Evolutionary conservation across 2,329 filamentous ascomycete species (phyloP).

Genomic region (Ceratocystis papillata): DNA sequence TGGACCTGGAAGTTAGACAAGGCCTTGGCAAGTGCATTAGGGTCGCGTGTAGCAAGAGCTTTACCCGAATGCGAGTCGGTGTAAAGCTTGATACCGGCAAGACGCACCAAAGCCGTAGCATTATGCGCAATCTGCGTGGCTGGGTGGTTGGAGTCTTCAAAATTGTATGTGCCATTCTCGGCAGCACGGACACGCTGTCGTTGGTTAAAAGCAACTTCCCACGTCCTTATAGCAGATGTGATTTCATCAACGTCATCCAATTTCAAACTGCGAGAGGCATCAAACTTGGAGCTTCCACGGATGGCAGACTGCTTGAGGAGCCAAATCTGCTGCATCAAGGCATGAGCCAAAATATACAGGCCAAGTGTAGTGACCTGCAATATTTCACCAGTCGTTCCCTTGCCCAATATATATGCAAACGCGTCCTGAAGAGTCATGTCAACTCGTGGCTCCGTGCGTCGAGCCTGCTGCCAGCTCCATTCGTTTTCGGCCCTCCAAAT

Average conservation of each 20-base stretch:
- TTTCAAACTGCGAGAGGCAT: constrained; percentile 41
- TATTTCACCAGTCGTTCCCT: constrained; percentile 14
- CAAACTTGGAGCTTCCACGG: constrained; percentile 39
- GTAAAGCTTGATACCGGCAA: constrained; percentile 55
- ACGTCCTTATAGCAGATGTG: constrained; percentile 44
- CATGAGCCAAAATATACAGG: constrained; percentile 62
- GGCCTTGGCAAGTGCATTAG: constrained; percentile 48
- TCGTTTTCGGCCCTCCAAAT: constrained; percentile 48
- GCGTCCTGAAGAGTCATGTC: constrained; percentile 48
- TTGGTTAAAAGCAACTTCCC: constrained; percentile 49
- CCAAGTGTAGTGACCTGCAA: constrained; percentile 48
- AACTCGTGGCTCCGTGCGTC: constrained; percentile 40
- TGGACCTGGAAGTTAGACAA: constrained; percentile 31
- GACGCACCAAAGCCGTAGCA: constrained; percentile 48
- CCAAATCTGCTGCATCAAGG: constrained; percentile 61
- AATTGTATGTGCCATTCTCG: constrained; percentile 35
- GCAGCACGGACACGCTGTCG: constrained; percentile 42
- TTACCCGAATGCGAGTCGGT: constrained; percentile 53
- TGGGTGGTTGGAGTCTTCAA: constrained; percentile 27
- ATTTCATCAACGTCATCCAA: constrained; percentile 48
- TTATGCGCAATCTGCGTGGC: constrained; percentile 57
- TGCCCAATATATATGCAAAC: constrained; percentile 42
- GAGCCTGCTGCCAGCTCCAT: constrained; percentile 51
- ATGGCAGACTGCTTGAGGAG: constrained; percentile 54
- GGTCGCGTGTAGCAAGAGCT: constrained; percentile 54